Evolutionary conservation across 73 alveolate species (phyloP), one percentile per base, ranked within the genome.

Genomic region (Paramecium tetraurelia): DNA sequence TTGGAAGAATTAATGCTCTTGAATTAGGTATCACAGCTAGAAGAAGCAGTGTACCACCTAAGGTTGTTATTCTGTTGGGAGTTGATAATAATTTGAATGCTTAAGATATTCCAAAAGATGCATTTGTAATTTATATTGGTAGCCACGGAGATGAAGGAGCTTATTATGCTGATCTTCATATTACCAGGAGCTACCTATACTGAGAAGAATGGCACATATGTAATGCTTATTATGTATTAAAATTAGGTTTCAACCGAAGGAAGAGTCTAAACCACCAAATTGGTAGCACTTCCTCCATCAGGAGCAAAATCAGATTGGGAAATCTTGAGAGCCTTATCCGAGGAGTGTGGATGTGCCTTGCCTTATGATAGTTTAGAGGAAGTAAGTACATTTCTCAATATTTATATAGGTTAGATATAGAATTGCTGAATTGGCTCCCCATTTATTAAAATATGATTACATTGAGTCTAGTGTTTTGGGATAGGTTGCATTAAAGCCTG

Each of bases 131-230:
- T 20, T 96, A 96, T 70, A 85, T 93, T 70, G 99, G 99, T 5
- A 97, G 97, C 50, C 96, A 93, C 93, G 99, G 99, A 36, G 99
- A 96, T 85, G 97, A 95, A 92, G 99, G 99, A 10, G 99, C 99
- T 11, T 90, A 94, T 95, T 94, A 96, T 85, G 98, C 99, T 12
- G 98, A 96, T 85, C 58, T 96, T 96, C 12, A 92, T 96, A 31
- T 90, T 96, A 7, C 99, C 99, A 40, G 97, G 97, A 27, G 97
- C 98, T n/a, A 95, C 99, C 12, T 96, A 96, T 86, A 86, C 93
- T 24, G 99, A 96, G 59, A 96, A 96, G 92, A 69, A 93, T 72
- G 99, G 96, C 11, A 83, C 96, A 29, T 96, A 93, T 71, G 99
- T 63, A 63, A 63, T 27, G 1, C 7, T 0, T 6, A 22, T 40